Evolutionary conservation across 225 moss, liverwort and hornwort species (phyloP), one percentile per base, ranked within the genome.

Genomic region (Antitrichia curtipendula): DNA sequence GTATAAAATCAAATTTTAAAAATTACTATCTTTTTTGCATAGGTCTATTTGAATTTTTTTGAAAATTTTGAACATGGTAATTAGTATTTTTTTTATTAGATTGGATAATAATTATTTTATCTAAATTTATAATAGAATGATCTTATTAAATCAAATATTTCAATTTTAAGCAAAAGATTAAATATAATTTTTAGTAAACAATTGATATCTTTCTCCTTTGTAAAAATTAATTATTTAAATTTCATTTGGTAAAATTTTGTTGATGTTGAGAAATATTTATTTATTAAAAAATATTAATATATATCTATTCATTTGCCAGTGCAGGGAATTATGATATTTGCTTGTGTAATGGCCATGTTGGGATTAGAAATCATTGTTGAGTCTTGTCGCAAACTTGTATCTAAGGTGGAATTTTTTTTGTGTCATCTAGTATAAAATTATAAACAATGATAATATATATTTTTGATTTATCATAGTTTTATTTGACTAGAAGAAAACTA

Each of bases 21-120:
- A 40, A 25, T 6, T 14, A 3, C 4, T 23, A 24, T 22, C 2
- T n/a, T 43, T 32, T 25, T 70, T 25, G 0, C 2, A 31, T 6
- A 32, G 0, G 1, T 32, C 4, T 12, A 47, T 18, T 31, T 0
- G n/a, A 12, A 12, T 52, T 19, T 22, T 19, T 14, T 13, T 49
- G 4, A 18, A 49, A 49, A 12, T 1, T 19, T 31, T 0, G 12
- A 2, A 29, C 0, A 1, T 74, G 4, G 2, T 31, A 19, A 19
- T 10, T 5, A 74, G 19, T n/a, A 28, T 21, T 12, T 20, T 47
- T 31, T 31, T 7, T 32, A 32, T 32, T 21, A 34, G 3, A 75
- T 50, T 50, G 34, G 75, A 2, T 49, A 52, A 13, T 22, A 5
- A 22, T 21, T n/a, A n/a, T n/a, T n/a, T n/a, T n/a, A n/a, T n/a